Evolutionary conservation across 352 stramenopile species (phyloP), one percentile per base, ranked within the genome.

Genomic region (Phytophthora kernoviae): DNA sequence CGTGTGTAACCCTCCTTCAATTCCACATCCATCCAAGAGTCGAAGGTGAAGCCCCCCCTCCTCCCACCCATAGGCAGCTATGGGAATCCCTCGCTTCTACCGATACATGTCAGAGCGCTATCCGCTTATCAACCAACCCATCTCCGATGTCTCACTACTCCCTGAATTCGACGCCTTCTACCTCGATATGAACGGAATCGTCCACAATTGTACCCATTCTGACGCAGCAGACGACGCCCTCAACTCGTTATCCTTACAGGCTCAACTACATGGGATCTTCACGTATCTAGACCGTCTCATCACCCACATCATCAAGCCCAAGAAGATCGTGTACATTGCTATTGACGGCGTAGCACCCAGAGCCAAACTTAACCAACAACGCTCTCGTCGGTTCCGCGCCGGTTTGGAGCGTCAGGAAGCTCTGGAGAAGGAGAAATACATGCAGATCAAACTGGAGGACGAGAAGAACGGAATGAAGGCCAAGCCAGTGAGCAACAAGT

Each of bases 141-240:
- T 95, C 67, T 98, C 93, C 30, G 97, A 99, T 73, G 88, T 97
- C 21, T 97, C 97, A 21, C 85, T 99, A 4, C 71, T 99, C 33
- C 97, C 97, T 2, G 94, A 99, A 67, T 99, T 99, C 59, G 97
- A 99, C 81, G 95, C 98, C 68, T 91, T 99, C 62, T 99, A 99
- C 70, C 75, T 99, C 36, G 98, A 99, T 74, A 98, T 99, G 96
- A 99, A 99, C 77, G 98, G 98, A 51, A 99, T 99, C 63, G 99
- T 99, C 59, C 98, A 99, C 82, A 98, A 98, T 58, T 99, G 96
- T 73, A 99, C 97, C 22, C 98, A 99, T 78, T 90, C 87, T 22
- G 98, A 99, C 73, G 58, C 65, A 10, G 93, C 93, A n/a, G 86
- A 98, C 65, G 83, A 96, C 55, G 84, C 95, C 59, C 69, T 98